phyloP scores from a whole-genome alignment of 768 basidiomycete genomes.

The Leucosporidium scottii region DNA sequence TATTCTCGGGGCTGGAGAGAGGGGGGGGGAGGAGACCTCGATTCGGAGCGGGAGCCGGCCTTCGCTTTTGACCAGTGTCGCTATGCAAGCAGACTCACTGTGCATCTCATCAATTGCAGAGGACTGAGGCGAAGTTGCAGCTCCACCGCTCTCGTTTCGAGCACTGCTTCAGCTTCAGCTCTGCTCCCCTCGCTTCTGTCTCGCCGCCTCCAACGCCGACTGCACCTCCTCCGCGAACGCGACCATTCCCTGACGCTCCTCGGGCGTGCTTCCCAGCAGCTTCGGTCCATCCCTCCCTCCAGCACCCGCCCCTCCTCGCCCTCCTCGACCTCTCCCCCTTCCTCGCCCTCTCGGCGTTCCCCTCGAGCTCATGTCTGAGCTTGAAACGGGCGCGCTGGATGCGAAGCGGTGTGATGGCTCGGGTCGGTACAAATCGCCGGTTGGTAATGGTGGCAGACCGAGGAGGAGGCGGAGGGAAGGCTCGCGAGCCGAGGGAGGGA shows the following conservation, averaged over 20 bases:
- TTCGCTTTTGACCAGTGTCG: too few species aligned
- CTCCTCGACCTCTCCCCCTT: background rate
- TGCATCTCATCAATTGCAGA: too few species aligned
- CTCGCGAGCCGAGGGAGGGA: slow-evolving; percentile 17
- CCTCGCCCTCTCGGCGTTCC: background rate
- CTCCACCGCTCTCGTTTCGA: too few species aligned
- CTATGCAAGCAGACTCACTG: too few species aligned
- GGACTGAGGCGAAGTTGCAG: too few species aligned
- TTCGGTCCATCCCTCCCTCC: background rate
- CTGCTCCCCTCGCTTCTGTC: slow-evolving; percentile 3
- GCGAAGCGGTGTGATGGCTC: background rate
- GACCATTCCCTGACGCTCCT: slow-evolving; percentile 18
- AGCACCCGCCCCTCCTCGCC: background rate
- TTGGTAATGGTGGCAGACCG: slow-evolving; percentile 11
- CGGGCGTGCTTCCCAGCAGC: slow-evolving; percentile 16
- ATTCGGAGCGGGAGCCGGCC: too few species aligned
- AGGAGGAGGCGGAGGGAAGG: slow-evolving; percentile 22
- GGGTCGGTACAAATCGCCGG: slow-evolving; percentile 2
- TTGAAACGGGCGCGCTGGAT: background rate
- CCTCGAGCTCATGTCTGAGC: too few species aligned
- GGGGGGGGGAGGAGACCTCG: too few species aligned
- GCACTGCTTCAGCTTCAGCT: too few species aligned
- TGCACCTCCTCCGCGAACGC: slow-evolving; percentile 12
- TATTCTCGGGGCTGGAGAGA: too few species aligned
- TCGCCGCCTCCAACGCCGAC: slow-evolving; percentile 3